These are phyloP conservation scores for Azolla pinnata DNA, from an alignment of 75 land plant species.

Conservation along the genomic window DNA sequence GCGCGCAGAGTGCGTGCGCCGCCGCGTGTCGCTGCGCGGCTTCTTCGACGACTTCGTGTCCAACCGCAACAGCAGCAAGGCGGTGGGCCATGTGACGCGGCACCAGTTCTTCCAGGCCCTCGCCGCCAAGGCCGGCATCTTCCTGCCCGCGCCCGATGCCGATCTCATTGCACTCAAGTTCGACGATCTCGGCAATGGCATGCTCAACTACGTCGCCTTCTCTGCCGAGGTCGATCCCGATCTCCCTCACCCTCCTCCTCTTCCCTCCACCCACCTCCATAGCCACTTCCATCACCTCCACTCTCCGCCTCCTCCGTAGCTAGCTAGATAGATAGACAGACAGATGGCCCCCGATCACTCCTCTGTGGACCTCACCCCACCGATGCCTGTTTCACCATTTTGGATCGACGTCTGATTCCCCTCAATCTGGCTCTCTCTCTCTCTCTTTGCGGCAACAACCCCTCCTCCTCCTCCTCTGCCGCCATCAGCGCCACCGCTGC, in stretches of 20 bases:
- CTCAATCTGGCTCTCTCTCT: no score
- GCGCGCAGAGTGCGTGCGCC: conserved; percentile 11
- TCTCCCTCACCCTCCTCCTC: conserved; percentile 1
- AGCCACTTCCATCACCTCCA: no score
- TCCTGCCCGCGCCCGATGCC: conserved; percentile 12
- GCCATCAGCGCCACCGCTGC: no score
- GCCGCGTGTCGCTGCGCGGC: conserved; percentile 15
- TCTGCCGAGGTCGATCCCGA: conserved; percentile 31
- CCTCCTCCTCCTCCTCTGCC: no score
- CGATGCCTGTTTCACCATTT: no score
- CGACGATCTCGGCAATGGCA: conserved; percentile 23
- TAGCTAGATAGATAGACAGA: no score
- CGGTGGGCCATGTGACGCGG: conserved; percentile 30
- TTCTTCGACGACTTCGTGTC: conserved; percentile 24
- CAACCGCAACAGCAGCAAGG: conserved; percentile 23
- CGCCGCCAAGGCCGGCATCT: conserved; percentile 17
- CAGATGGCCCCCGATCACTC: no score
- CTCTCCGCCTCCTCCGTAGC: no score
- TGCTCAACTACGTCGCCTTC: conserved; percentile 31
- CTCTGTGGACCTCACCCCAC: no score
- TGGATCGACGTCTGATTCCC: no score
- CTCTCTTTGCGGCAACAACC: no score
- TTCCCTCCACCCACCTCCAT: neutral
- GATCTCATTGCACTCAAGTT: conserved; percentile 16
- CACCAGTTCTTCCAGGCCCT: conserved; percentile 25